These are phyloP conservation scores for Petrea volubilis DNA, from an alignment of 257 asterid species.

Conservation along the genomic window DNA sequence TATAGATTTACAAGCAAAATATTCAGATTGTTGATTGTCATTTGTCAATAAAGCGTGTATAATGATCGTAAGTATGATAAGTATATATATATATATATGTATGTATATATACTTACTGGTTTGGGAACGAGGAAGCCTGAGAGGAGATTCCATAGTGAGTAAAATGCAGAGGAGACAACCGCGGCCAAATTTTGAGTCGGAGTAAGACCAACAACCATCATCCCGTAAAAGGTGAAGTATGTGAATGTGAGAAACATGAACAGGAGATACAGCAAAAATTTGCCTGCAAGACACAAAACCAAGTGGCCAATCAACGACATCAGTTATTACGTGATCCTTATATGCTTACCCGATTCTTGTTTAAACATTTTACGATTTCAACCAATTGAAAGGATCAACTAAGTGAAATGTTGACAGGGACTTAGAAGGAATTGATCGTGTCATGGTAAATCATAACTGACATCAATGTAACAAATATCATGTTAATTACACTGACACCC, in stretches of 20 bases:
- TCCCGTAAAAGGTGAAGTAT: slow-evolving; percentile 58
- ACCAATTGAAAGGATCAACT: no score
- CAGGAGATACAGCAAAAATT: slow-evolving; percentile 39
- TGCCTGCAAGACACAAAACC: slow-evolving; percentile 43
- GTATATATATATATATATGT: neutral
- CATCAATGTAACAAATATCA: no score
- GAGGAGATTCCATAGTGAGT: slow-evolving; percentile 54
- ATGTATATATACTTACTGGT: slow-evolving; percentile 34
- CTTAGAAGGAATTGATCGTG: no score
- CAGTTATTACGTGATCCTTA: neutral
- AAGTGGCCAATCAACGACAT: neutral
- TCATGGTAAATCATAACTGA: no score
- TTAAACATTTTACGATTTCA: no score
- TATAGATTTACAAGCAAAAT: neutral
- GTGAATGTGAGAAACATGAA: slow-evolving; percentile 52
- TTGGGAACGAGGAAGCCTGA: slow-evolving; percentile 61
- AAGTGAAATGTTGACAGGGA: no score
- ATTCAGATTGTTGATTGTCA: neutral
- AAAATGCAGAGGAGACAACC: slow-evolving; percentile 45
- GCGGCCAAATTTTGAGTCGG: slow-evolving; percentile 51
- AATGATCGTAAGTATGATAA: no score
- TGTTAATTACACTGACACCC: no score
- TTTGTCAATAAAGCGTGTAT: neutral
- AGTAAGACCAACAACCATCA: slow-evolving; percentile 60
- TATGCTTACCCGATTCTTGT: no score